Evolutionary conservation across 1,284 basidiomycete genomes (phyloP).

Genomic region (Cerrena zonata): DNA sequence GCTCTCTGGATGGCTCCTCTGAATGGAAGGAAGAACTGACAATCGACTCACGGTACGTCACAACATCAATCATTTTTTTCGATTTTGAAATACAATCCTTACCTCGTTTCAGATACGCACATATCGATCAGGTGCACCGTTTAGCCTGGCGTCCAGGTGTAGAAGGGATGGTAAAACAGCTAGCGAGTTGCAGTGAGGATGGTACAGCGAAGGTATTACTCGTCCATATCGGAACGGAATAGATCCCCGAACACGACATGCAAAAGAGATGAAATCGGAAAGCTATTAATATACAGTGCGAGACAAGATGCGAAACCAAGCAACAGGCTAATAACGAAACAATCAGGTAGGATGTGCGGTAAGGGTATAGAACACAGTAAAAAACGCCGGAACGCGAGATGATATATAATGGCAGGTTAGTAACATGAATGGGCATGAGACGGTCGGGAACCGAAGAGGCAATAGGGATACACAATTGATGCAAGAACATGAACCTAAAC

Average conservation of each 20-base stretch:
- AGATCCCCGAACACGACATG: conserved; percentile 34
- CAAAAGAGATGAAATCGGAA: conserved; percentile 32
- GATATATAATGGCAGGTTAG: conserved; percentile 41
- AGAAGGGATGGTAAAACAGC: conserved; percentile 21
- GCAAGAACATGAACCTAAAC: conserved; percentile 53
- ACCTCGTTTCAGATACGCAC: conserved; percentile 43
- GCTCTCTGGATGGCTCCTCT: conserved; percentile 23
- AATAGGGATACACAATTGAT: conserved; percentile 75
- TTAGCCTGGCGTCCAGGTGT: conserved; percentile 57
- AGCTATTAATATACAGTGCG: conserved; percentile 68
- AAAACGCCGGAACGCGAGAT: conserved; percentile 32
- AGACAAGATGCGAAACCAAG: conserved; percentile 38
- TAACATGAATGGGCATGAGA: conserved; percentile 28
- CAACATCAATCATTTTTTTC: background rate
- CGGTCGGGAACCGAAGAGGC: conserved; percentile 30
- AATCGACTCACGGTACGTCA: conserved; percentile 45
- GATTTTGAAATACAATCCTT: background rate
- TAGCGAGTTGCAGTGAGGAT: conserved; percentile 70
- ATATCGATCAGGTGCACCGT: conserved; percentile 65
- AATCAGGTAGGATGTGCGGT: conserved; percentile 50
- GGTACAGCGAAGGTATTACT: conserved; percentile 69
- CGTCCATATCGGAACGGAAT: conserved; percentile 38
- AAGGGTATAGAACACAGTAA: conserved; percentile 65
- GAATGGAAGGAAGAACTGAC: conserved; percentile 47
- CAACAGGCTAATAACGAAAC: conserved; percentile 61